These are phyloP conservation scores for Xylaria sp. DNA, from an alignment of 2,329 filamentous ascomycete species.

Conservation along the genomic window DNA sequence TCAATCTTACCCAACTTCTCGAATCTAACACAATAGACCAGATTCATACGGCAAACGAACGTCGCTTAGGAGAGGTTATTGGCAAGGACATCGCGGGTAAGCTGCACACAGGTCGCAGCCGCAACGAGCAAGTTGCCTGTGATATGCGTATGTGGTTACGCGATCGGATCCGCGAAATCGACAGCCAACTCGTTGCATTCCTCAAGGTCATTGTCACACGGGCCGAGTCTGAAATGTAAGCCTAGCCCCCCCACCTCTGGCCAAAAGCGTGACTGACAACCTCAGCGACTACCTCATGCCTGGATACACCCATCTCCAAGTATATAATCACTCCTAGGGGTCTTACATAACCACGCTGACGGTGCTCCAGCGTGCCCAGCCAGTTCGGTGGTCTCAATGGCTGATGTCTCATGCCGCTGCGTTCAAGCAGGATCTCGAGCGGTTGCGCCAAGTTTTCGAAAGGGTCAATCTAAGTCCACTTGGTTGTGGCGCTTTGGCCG, in stretches of 20 bases:
- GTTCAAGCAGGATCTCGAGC: conserved; percentile 80
- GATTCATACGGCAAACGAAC: conserved; percentile 44
- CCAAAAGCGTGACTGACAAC: conserved; percentile 58
- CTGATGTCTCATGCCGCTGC: conserved; percentile 78
- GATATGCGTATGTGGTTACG: conserved; percentile 93
- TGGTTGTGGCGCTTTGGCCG: conserved; percentile 77
- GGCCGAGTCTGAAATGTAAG: conserved; percentile 74
- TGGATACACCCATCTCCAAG: conserved; percentile 82
- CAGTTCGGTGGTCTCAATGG: conserved; percentile 85
- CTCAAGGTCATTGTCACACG: conserved; percentile 74
- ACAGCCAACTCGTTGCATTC: conserved; percentile 74
- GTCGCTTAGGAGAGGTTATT: conserved; percentile 82
- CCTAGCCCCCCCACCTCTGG: conserved; percentile 21
- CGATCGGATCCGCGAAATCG: conserved; percentile 76
- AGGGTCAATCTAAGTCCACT: conserved; percentile 74
- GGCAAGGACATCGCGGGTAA: conserved; percentile 88
- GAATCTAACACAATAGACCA: conserved; percentile 50
- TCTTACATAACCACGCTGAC: too few species aligned
- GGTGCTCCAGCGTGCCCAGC: conserved; percentile 72
- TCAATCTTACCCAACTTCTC: conserved; percentile 26
- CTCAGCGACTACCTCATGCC: conserved; percentile 87
- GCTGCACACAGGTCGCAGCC: conserved; percentile 86
- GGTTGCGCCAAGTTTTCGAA: conserved; percentile 73
- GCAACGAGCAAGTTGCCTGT: conserved; percentile 90
- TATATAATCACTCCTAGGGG: too few species aligned